A percentile compares a stretch with the other conserved stretches of the same genome.
Evolutionary conservation across 371 early-diverging fungal species (phyloP).

Genomic region (Zopfochytrium polystomum): DNA sequence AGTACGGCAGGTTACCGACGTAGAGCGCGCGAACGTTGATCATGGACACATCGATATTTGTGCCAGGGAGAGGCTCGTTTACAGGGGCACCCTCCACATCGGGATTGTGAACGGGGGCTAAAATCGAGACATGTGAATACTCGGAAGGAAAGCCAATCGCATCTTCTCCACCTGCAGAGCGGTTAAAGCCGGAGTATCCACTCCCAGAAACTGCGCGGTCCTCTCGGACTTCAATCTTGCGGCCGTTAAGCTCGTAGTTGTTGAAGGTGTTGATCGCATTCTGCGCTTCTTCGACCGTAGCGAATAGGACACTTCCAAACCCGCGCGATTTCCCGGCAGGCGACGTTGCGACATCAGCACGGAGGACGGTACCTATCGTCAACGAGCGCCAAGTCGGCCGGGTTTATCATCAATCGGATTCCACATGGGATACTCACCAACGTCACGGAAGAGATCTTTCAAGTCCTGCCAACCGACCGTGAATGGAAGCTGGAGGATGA

Average conservation of each 20-base stretch:
- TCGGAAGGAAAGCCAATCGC: background rate
- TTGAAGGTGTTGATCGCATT: constrained; percentile 37
- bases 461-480: constrained; percentile 76
- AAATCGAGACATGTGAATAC: background rate
- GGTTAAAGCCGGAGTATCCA: background rate
- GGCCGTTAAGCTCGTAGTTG: constrained; percentile 41
- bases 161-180: background rate
- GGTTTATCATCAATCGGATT: background rate
- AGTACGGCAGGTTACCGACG: constrained; percentile 67
- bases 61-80: constrained; percentile 22
- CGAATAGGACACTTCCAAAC: constrained; percentile 67
- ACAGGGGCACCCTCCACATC: background rate
- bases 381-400: constrained; percentile 25
- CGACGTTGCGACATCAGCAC: constrained; percentile 61
- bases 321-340: constrained; percentile 66
- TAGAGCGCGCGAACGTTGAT: constrained; percentile 38
- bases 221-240: constrained; percentile 44
- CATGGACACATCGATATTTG: constrained; percentile 19
- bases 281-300: constrained; percentile 59
- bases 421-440: constrained; percentile 46
- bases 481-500: constrained; percentile 59
- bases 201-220: constrained; percentile 36
- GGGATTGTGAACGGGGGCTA: background rate
- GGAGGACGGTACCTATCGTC: constrained; percentile 56
- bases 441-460: constrained; percentile 74